These are phyloP conservation scores for Epichloe baconii DNA, from an alignment of 2,329 filamentous ascomycete species.

Conservation along the genomic window DNA sequence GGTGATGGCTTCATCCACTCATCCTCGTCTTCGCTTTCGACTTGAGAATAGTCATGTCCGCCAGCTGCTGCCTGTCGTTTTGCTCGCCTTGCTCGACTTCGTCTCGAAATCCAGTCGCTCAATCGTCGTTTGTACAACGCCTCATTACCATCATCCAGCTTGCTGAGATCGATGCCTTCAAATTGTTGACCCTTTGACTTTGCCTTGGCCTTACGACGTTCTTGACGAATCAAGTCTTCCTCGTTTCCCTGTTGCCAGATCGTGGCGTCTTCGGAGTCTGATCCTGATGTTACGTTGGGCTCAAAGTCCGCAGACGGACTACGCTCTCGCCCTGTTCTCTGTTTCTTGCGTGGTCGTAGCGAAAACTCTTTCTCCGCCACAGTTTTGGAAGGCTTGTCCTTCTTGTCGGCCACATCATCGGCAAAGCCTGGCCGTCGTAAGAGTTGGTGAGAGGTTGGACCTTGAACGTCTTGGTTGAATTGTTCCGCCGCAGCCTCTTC, in stretches of 20 bases:
- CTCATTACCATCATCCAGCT: constrained; percentile 83
- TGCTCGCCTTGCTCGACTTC: constrained; percentile 28
- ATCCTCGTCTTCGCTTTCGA: constrained; percentile 31
- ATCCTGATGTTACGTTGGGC: constrained; percentile 18
- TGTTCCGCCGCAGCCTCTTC: constrained; percentile 43
- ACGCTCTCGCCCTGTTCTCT: constrained; percentile 23
- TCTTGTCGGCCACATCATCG: constrained; percentile 15
- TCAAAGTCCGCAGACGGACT: constrained; percentile 36
- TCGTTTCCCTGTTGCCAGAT: constrained; percentile 27
- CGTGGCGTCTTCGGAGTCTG: constrained; percentile 22
- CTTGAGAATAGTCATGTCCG: constrained; percentile 17
- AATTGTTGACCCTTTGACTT: constrained; percentile 23
- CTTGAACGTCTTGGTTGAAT: constrained; percentile 28
- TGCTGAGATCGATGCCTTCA: constrained; percentile 34
- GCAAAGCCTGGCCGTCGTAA: constrained; percentile 62
- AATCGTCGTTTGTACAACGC: constrained; percentile 63
- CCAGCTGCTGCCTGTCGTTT: constrained; percentile 22
- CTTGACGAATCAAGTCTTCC: constrained; percentile 24
- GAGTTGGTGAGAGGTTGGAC: constrained; percentile 55
- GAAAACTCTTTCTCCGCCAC: constrained; percentile 38
- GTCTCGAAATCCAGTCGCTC: constrained; percentile 54
- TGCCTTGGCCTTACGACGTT: constrained; percentile 29
- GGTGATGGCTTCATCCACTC: constrained; percentile 86
- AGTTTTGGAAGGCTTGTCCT: neutral
- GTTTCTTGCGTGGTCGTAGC: constrained; percentile 45